Evolutionary conservation across 2,329 filamentous ascomycete species (phyloP), one percentile per base, ranked within the genome.

Genomic region (Sporothrix luriei): DNA sequence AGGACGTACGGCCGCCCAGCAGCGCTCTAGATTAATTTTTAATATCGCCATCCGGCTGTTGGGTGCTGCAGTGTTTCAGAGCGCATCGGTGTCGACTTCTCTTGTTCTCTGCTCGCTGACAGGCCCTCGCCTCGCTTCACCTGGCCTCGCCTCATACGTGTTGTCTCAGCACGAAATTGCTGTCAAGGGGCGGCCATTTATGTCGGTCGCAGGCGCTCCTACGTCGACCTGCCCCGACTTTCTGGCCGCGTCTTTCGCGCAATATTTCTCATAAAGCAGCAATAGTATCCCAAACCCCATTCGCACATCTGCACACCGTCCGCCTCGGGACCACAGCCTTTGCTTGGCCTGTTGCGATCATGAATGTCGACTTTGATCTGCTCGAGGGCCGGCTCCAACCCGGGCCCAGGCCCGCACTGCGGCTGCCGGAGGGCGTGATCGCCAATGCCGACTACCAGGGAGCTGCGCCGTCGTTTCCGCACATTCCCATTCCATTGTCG

Each of bases 381-480:
- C 65, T 33, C 26, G 51, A 40, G 6, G 19, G 51, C 29, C 24
- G 57, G 51, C 65, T 33, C 43, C 52, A 9, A 43, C 55, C 24
- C 3, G 19, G 19, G 40, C 19, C 38, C 5, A 26, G 14, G n/a
- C 11, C 2, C 13, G 6, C 33, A 24, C 59, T 68, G 70, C 33
- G 4, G 10, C 68, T 72, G 24, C 68, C 74, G 14, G 29, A 69
- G 7, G 74, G 73, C 33, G 73, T 74, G 14, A 62, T 75, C 29
- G 73, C 75, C 55, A 75, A 74, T 46, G 79, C 79, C 1, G 76
- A 78, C 0, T 84, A 82, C 72, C 75, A 76, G 16, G 74, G 73
- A 7, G 76, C 77, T 4, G 74, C 81, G 0, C 83, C 83, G 0
- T 81, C 78, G 26, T 81, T 82, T 43, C 83, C 83, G 3, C 78